Evolutionary conservation across 768 basidiomycete species (phyloP).

Genomic region (Lentinula boryana): DNA sequence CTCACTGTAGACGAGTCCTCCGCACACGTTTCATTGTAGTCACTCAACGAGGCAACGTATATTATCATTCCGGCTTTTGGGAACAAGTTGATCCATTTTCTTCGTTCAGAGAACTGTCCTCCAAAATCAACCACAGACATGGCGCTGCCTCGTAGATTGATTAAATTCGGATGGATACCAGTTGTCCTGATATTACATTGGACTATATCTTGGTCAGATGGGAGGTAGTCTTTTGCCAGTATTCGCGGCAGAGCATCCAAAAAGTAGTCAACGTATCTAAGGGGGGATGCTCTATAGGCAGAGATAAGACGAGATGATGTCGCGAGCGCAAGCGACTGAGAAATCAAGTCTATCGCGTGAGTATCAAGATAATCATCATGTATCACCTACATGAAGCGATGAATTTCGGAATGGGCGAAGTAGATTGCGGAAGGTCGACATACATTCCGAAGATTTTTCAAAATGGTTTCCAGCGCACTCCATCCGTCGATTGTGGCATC

Average conservation of each 20-base stretch:
- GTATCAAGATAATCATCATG: too few species aligned
- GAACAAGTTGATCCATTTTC: conserved; percentile 86
- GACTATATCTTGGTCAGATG: conserved; percentile 93
- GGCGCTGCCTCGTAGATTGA: conserved; percentile 89
- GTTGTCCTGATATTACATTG: conserved; percentile 94
- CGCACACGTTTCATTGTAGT: conserved; percentile 97
- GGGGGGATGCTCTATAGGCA: too few species aligned
- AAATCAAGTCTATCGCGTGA: too few species aligned
- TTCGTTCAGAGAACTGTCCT: conserved; percentile 77
- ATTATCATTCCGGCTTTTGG: conserved; percentile 91
- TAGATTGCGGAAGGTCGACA: too few species aligned
- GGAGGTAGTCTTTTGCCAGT: conserved; percentile 94
- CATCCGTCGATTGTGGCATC: too few species aligned
- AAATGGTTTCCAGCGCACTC: too few species aligned
- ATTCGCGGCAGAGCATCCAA: conserved; percentile 44
- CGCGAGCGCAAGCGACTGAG: too few species aligned
- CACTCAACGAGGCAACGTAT: conserved; percentile 87
- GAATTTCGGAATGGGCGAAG: too few species aligned
- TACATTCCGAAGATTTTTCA: too few species aligned
- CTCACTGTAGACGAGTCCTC: conserved; percentile 91
- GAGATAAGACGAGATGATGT: too few species aligned
- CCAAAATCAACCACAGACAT: conserved; percentile 92
- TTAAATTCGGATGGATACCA: conserved; percentile 94
- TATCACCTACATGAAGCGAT: too few species aligned
- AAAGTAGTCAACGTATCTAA: not conserved